Evolutionary conservation across 805 yeast genomes (phyloP), one percentile per base, ranked within the genome.

Genomic region (Metschnikowia sp.): DNA sequence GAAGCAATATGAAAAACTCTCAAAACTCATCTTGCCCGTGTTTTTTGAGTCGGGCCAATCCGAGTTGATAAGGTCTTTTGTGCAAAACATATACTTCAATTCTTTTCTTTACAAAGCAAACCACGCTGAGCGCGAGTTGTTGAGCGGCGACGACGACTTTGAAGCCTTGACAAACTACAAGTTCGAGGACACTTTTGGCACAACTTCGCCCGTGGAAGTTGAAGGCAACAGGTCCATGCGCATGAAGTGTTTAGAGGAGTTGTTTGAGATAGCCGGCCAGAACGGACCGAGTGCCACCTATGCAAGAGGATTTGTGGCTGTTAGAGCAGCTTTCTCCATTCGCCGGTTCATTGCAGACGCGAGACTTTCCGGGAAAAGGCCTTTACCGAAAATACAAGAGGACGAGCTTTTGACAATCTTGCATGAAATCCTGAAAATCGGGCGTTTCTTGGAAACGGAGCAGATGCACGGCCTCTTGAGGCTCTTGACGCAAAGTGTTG

Each of bases 281-380:
- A 40, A 36, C 11, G 47, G 51, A 8, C 13, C 37, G 4, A 38
- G 52, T 26, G 50, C 55, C 2, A 47, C 41, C 12, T 45, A 57
- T 18, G 49, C 50, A 8, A 54, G 55, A 44, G 48, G 54, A 2
- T 84, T 70, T 54, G 70, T 87, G 31, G 63, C 79, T 0, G 72
- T 82, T 15, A 72, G 96, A 36, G 67, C 78, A 26, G 80, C 86
- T 0, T 74, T 86, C 50, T 75, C 81, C 0, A 64, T 91, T 38
- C 73, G 85, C 46, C 78, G 85, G 49, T 83, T 79, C 51, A 68
- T 86, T 7, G 79, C 84, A 12, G 90, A 86, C 53, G 78, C 75
- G 42, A 77, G 74, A 31, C 65, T 90, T 10, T 60, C 84, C 6
- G 79, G 82, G 32, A 69, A 63, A 30, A 77, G 77, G 44, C 97